phyloP scores from a whole-genome alignment of 768 basidiomycete genomes.

The Kwoniella shandongensis region DNA sequence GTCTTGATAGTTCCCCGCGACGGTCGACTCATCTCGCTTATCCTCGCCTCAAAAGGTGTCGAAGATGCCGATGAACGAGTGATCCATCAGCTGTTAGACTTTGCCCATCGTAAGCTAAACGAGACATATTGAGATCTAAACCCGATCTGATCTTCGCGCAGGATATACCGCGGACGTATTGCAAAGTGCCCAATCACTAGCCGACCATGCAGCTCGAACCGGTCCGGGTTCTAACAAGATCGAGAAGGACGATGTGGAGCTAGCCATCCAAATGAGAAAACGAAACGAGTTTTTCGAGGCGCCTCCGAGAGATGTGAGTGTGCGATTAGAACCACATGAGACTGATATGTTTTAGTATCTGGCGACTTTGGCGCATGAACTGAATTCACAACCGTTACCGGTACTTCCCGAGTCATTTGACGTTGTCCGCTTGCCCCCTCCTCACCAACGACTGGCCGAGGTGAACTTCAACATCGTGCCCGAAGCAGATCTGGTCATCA shows the following conservation, averaged over 20 bases:
- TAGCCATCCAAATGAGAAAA: slow-evolving; percentile 55
- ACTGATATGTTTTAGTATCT: too few relatives aligned
- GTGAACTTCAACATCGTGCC: slow-evolving; percentile 55
- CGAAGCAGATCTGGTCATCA: slow-evolving; percentile 25
- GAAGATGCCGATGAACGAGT: slow-evolving; percentile 56
- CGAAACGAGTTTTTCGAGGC: slow-evolving; percentile 54
- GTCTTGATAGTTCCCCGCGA: slow-evolving; percentile 53
- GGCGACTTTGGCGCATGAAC: slow-evolving; percentile 52
- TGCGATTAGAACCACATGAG: too few relatives aligned
- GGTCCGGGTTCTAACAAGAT: slow-evolving; percentile 33
- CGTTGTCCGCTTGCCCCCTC: slow-evolving; percentile 53
- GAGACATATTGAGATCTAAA: too few relatives aligned
- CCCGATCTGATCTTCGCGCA: slow-evolving; percentile 17
- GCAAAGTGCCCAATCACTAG: slow-evolving; percentile 51
- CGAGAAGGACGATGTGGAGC: slow-evolving; percentile 54
- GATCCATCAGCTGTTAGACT: slow-evolving; percentile 56
- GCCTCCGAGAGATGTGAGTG: slow-evolving; percentile 56
- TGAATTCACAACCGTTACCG: slow-evolving; percentile 56
- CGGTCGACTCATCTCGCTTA: slow-evolving; percentile 55
- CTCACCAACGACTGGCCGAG: slow-evolving; percentile 53
- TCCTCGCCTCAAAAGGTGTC: slow-evolving; percentile 56
- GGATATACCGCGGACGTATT: slow-evolving; percentile 57
- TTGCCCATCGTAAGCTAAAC: slow-evolving; percentile 57
- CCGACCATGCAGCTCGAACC: slow-evolving; percentile 54
- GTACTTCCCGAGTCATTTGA: slow-evolving; percentile 56